Base-by-base conservation (phyloP, 2,329 filamentous ascomycete genomes). In the Sarocladiaceae sp. region DNA sequence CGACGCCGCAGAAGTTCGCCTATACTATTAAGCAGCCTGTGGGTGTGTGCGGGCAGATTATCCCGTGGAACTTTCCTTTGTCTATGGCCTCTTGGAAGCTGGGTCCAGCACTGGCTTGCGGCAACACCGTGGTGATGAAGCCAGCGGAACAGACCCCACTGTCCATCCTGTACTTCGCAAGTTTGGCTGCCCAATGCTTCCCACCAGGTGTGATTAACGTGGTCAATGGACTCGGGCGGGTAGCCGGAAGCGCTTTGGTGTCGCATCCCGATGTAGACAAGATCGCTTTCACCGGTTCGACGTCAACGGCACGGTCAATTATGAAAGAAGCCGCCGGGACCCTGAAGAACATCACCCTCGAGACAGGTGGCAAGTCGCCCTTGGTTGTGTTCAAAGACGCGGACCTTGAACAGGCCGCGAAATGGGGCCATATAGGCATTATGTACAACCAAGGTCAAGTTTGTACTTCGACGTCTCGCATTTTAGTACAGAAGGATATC, bases 11-110 rank as follows among this genome's bases (percentile, higher is more conserved):
- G 13, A 88, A 88, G 63, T 74, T 88, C 47, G 83, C 84, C 10
- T 88, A 88, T 60, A 87, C 84, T 0, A 71, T 87, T 20, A 76
- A 82, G 29, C 82, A 88, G 64, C 86, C 86, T 2, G 69, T 88
- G 25, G 86, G 86, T 46, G 86, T 89, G 0, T 84, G 84, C 56
- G 84, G 76, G 6, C 71, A 73, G 64, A 88, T 88, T 54, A 87
- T 87, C 55, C 84, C 84, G 3, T 89, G 40, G 40, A 44, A 44
- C 65, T 88, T 83, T 59, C 85, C 85, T 4, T 70, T 88, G 1
- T 74, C 76, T 3, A 89, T 88, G 83, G 83, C 83, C 15, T 78
- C 80, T 1, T 88, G 85, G 84, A 89, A 89, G 62, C 75, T 90
- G 13, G 86, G 84, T 18, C 86, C 87, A 28, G 81, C 80, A 6